These are phyloP conservation scores for Sporobolomyces roseus DNA, from an alignment of 768 basidiomycete genomes.

Conservation along the genomic window DNA sequence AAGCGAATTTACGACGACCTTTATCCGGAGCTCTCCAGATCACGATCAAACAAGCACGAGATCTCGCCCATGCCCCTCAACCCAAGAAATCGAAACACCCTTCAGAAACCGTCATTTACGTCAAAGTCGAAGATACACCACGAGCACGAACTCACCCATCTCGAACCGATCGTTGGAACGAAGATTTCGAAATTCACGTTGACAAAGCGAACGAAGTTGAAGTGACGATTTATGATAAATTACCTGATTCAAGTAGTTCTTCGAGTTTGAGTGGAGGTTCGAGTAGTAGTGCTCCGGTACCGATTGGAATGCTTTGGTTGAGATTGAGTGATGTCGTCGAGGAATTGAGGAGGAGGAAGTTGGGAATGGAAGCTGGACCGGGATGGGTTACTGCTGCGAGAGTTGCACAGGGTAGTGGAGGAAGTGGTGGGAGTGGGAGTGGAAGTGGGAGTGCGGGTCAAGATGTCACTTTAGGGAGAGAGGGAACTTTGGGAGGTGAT, in stretches of 20 bases:
- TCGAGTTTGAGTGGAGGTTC: not conserved
- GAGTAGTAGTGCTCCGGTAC: slow-evolving; percentile 60
- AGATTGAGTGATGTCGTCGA: slow-evolving; percentile 90
- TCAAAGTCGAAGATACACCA: slow-evolving; percentile 95
- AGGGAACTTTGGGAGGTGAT: not conserved
- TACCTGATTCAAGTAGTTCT: slow-evolving; percentile 45
- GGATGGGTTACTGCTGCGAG: slow-evolving; percentile 91
- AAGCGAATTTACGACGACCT: slow-evolving; percentile 91
- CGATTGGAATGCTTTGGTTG: slow-evolving; percentile 93
- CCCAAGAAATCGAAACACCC: slow-evolving; percentile 49
- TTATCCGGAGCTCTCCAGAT: slow-evolving; percentile 87
- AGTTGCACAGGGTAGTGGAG: slow-evolving; percentile 66
- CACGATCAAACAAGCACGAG: slow-evolving; percentile 81
- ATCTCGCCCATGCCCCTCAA: slow-evolving; percentile 89
- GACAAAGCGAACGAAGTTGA: slow-evolving; percentile 99
- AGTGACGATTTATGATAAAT: slow-evolving; percentile 88
- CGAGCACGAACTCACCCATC: slow-evolving; percentile 86
- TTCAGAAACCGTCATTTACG: slow-evolving; percentile 78
- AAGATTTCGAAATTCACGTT: slow-evolving; percentile 91
- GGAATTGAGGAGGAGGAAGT: slow-evolving; percentile 84
- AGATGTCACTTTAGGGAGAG: slow-evolving; percentile 35
- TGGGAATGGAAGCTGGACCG: slow-evolving; percentile 74
- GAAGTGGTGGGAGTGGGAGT: slow-evolving; percentile 26
- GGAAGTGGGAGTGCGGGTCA: not conserved
- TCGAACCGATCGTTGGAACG: slow-evolving; percentile 94